Evolutionary conservation across 2,329 filamentous ascomycete species (phyloP), one percentile per base, ranked within the genome.

Genomic region (Aspergillus felis): DNA sequence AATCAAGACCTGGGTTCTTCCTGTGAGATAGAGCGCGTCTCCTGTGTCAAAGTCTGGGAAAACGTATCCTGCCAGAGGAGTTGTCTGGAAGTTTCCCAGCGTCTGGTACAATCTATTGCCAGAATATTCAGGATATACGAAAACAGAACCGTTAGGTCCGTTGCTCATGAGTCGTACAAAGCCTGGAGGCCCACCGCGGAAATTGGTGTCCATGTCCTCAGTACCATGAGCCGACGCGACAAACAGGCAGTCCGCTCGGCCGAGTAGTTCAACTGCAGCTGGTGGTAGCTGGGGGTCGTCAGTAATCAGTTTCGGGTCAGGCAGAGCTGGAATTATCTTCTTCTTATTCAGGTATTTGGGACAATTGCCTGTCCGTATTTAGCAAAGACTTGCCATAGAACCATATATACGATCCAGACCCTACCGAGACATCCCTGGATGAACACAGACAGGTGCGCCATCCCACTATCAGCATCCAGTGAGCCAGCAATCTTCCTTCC

Each of bases 291-390:
- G 72, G 3, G 79, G 62, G 2, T 74, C 76, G 25, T 78, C 70
- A 0, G 81, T 81, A 1, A 83, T 57, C 1, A 86, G 71, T 50
- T 73, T 73, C 9, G 89, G 84, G 14, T 78, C 69, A 2, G 88
- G 81, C 0, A 78, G 59, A 48, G 82, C 80, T 4, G 82, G 80
- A 2, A 74, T 68, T 42, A 95, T 84, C 1, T 78, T 76, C 69
- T 89, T 92, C 66, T 84, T 85, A 72, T 93, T 94, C 35, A 96
- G 70, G 66, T 96, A 96, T 73, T 96, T 96, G 1, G 91, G 91
- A 66, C 91, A 95, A 65, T 94, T 95, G 0, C 90, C 87, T 76
- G 47, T 56, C 46, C 22, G 46, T 60, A 10, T 60, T 59, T n/a
- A 44, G 12, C 24, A 24, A 27, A 9, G 44, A 41, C 9, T 38